Evolutionary conservation across 192 early-diverging fungal species (phyloP).

Genomic region (Coemansia erecta): DNA sequence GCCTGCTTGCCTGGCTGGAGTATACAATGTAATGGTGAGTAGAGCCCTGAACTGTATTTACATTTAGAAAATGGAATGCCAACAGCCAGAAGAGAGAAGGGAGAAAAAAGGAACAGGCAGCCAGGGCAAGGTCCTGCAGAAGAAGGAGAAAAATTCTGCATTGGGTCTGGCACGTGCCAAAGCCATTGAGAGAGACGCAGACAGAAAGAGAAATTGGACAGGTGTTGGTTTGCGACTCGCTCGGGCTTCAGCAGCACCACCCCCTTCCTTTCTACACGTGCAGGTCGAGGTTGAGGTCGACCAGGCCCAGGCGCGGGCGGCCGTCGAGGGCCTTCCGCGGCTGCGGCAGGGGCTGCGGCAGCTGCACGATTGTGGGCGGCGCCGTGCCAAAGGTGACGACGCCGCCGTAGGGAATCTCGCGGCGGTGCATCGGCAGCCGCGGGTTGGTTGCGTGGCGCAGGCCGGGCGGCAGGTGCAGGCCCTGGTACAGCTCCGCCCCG

Average conservation of each 20-base stretch:
- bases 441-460: conserved; percentile 10
- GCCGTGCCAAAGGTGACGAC: conserved; percentile 20
- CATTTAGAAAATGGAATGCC: too few species aligned
- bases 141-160: too few species aligned
- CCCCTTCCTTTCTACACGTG: conserved; percentile 3
- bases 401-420: conserved; percentile 26
- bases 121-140: too few species aligned
- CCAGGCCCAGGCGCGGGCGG: conserved; percentile 9
- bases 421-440: conserved; percentile 1
- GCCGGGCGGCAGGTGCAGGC: conserved; percentile 24
- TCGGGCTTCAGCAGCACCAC: too few species aligned
- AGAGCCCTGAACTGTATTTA: too few species aligned
- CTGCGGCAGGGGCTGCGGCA: not conserved
- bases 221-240: too few species aligned
- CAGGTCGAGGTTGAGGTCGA: conserved; percentile 18
- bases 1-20: too few species aligned
- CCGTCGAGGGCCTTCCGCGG: not conserved
- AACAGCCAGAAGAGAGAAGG: too few species aligned
- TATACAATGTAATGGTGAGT: too few species aligned
- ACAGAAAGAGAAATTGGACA: not conserved
- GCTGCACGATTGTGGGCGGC: conserved; percentile 5
- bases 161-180: too few species aligned
- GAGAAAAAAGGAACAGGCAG: too few species aligned
- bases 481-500: conserved; percentile 8
- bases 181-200: not conserved